Evolutionary conservation across 768 basidiomycete genomes (phyloP).

Genomic region (Serpula lacrymans): DNA sequence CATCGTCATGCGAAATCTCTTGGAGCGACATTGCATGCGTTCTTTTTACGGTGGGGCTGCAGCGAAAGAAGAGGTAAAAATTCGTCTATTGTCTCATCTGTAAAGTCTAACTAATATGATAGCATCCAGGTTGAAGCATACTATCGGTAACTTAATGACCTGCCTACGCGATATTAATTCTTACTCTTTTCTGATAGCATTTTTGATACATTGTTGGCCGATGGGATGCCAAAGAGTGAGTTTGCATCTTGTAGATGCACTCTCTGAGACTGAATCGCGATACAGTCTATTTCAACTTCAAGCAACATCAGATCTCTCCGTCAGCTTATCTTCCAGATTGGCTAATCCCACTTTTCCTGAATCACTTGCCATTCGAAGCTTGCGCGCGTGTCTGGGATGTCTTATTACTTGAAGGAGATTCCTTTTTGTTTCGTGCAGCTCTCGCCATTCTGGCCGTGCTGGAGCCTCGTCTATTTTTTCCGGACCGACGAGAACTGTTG

Average conservation of each 20-base stretch:
- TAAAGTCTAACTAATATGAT: slow-evolving; percentile 24
- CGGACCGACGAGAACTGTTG: slow-evolving; percentile 73
- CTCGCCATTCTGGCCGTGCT: slow-evolving; percentile 81
- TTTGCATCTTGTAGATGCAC: slow-evolving; percentile 1
- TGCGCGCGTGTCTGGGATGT: slow-evolving; percentile 91
- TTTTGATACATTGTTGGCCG: slow-evolving; percentile 88
- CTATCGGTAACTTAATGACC: slow-evolving; percentile 56
- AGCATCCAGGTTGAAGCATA: slow-evolving; percentile 77
- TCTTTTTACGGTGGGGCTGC: slow-evolving; percentile 77
- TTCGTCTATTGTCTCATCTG: slow-evolving; percentile 26
- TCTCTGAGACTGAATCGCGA: slow-evolving; percentile 4
- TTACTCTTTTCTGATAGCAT: slow-evolving; percentile 48
- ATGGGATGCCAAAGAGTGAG: slow-evolving; percentile 91
- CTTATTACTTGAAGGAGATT: slow-evolving; percentile 81
- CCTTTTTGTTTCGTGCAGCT: slow-evolving; percentile 82
- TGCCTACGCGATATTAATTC: slow-evolving; percentile 4
- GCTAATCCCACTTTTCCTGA: slow-evolving; percentile 76
- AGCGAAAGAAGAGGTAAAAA: slow-evolving; percentile 77
- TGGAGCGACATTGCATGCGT: slow-evolving; percentile 81
- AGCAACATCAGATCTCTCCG: slow-evolving; percentile 88
- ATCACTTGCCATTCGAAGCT: slow-evolving; percentile 89
- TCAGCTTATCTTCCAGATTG: slow-evolving; percentile 80
- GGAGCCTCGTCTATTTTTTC: slow-evolving; percentile 86
- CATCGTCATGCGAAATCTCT: slow-evolving; percentile 77
- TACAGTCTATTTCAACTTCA: slow-evolving; percentile 90